Base-by-base conservation (phyloP, 495 filamentous ascomycete genomes). In the Penicillium dipodomyicola region DNA sequence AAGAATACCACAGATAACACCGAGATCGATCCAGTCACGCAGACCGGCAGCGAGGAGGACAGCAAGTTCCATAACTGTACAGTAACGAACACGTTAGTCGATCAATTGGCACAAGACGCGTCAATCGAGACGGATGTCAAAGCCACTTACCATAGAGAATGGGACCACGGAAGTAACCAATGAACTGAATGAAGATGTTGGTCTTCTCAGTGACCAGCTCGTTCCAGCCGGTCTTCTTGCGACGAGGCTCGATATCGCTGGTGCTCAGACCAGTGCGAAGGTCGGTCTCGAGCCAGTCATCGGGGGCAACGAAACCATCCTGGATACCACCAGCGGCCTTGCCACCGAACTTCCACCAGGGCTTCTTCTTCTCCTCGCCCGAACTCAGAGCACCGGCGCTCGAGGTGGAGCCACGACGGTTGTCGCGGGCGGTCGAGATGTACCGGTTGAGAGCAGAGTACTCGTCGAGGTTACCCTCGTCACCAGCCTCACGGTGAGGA, bases 1-100 rank as follows among this genome's bases (percentile, higher is more conserved):
- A 33, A 92, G 77, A 72, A 92, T 92, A 80, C 85, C 89, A 65
- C 87, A 86, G 72, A 92, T 92, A 68, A 92, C 87, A 81, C 88
- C 88, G 56, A 91, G 82, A 81, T 92, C 88, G 60, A 92, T 86
- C 87, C 87, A 92, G 76, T 90, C 87, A 67, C 82, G 82, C 58
- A 92, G 83, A 82, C 88, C 88, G 66, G 87, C 87, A 68, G 89
- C 86, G 59, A 92, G 74, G 25, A 90, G 70, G 61, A 89, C 87
- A 78, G 89, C 89, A 64, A 92, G 65, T 84, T 92, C 87, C 89
- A 92, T 91, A 67, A 90, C 88, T 92, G 56, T 14, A 52, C 30
- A 45, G 6, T 22, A 11, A 58, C 5, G 50, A 44, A 58, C 44
- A 27, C 53, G 54, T 58, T 43, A 62, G 32, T 32, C 1, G 43